These are phyloP conservation scores for Aspergillus brunneoviolaceus DNA, from an alignment of 2,329 filamentous ascomycete genomes.

Conservation along the genomic window DNA sequence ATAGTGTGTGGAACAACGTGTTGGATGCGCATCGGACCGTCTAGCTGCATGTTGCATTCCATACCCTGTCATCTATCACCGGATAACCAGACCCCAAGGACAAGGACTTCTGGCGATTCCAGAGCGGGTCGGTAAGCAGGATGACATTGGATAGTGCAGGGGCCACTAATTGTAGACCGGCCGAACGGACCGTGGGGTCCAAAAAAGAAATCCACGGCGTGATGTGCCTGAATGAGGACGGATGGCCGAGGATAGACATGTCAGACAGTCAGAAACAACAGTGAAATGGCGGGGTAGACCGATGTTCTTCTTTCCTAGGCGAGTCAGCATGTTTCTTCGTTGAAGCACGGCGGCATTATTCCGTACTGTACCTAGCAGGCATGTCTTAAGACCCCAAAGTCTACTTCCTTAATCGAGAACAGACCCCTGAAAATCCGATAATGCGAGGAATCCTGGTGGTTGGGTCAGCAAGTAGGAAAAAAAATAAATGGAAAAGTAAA, in stretches of 20 bases:
- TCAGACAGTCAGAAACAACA: not conserved
- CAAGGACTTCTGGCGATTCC: not conserved
- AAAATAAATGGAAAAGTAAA: not conserved
- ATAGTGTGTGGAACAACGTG: not conserved
- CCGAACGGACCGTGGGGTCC: slow-evolving; percentile 3
- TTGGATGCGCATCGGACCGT: not conserved
- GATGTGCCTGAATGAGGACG: not conserved
- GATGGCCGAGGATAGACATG: not conserved
- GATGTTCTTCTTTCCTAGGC: not conserved
- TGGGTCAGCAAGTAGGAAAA: not conserved
- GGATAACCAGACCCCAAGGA: not conserved
- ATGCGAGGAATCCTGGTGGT: not conserved
- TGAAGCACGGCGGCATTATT: not conserved
- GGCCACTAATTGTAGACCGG: slow-evolving; percentile 3
- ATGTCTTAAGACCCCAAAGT: not conserved
- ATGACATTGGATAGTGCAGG: not conserved
- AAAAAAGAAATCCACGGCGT: not conserved
- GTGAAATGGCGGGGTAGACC: not conserved
- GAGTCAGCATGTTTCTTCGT: not conserved
- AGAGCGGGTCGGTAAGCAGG: slow-evolving; percentile 4
- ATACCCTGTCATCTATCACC: not conserved
- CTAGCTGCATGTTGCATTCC: not conserved
- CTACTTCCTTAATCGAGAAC: not conserved
- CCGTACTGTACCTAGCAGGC: not conserved
- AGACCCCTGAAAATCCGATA: not conserved